phyloP scores from a whole-genome alignment of 768 basidiomycete species.

The Boletus bicolor region DNA sequence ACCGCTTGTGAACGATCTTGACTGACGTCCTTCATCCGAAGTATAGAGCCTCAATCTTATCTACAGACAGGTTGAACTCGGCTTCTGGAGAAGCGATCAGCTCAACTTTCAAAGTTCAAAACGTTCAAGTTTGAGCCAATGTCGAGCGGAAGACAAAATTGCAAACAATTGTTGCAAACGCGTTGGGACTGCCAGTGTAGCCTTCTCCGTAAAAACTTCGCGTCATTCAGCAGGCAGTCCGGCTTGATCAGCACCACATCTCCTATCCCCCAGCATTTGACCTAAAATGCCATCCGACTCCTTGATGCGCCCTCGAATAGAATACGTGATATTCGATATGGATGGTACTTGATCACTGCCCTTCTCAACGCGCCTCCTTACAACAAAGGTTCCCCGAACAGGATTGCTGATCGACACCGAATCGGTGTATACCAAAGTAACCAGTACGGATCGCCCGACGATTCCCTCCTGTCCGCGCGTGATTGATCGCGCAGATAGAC shows the following conservation, averaged over 20 bases:
- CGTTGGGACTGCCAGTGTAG: no score
- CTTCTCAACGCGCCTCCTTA: not conserved
- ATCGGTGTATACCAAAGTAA: slow-evolving; percentile 70
- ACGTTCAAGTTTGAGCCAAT: no score
- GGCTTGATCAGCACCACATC: not conserved
- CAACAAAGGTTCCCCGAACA: slow-evolving; percentile 25
- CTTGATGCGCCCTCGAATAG: slow-evolving; percentile 30
- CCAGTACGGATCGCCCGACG: slow-evolving; percentile 47
- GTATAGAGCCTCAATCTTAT: not conserved
- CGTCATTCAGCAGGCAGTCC: no score
- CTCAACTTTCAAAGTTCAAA: no score
- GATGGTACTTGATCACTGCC: slow-evolving; percentile 45
- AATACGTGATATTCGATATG: slow-evolving; percentile 74
- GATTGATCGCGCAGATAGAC: slow-evolving; percentile 41
- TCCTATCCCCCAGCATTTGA: not conserved
- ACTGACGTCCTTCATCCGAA: not conserved
- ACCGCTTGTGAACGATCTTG: not conserved
- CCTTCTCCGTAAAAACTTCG: no score
- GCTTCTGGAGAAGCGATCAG: no score
- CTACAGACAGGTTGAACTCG: not conserved
- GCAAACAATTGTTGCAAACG: no score
- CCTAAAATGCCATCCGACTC: slow-evolving; percentile 10
- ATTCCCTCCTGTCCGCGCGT: not conserved
- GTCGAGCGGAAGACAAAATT: no score
- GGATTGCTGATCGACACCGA: slow-evolving; percentile 79